Evolutionary conservation across 2,329 filamentous ascomycete genomes (phyloP).

Genomic region (Exophiala viscosa): DNA sequence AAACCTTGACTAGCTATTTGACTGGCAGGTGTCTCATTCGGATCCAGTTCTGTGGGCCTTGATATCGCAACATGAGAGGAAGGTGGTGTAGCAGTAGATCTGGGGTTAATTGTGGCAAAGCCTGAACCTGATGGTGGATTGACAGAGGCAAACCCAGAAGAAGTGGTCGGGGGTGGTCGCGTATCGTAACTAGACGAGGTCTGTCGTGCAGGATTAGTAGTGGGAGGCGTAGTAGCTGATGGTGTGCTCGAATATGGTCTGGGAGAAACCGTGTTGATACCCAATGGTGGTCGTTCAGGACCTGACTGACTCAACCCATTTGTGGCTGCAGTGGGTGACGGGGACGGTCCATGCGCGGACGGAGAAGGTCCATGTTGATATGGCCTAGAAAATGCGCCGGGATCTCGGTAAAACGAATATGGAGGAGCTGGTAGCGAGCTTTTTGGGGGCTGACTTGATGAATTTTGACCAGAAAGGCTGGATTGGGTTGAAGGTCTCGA

Average conservation of each 20-base stretch:
- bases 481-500: slow-evolving; percentile 18
- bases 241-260: slow-evolving; percentile 10
- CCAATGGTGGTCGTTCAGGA: slow-evolving; percentile 11
- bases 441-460: neutral
- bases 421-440: slow-evolving; percentile 7
- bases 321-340: slow-evolving; percentile 7
- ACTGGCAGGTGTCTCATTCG: slow-evolving; percentile 13
- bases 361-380: slow-evolving; percentile 20
- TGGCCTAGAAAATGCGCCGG: slow-evolving; percentile 10
- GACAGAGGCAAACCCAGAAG: slow-evolving; percentile 27
- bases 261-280: neutral
- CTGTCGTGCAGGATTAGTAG: slow-evolving; percentile 18
- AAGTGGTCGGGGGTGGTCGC: slow-evolving; percentile 22
- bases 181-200: slow-evolving; percentile 25
- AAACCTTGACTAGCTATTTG: slow-evolving; percentile 6
- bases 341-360: slow-evolving; percentile 9
- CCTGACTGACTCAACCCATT: slow-evolving; percentile 9
- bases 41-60: slow-evolving; percentile 5
- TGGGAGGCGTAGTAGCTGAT: slow-evolving; percentile 11
- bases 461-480: slow-evolving; percentile 1
- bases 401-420: slow-evolving; percentile 20
- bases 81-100: slow-evolving; percentile 16
- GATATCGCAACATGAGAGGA: slow-evolving; percentile 7
- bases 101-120: slow-evolving; percentile 27
- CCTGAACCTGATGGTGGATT: slow-evolving; percentile 24